Conservation (phyloP, 2,329 filamentous ascomycete species). For the Hypoxylon sp. region DNA sequence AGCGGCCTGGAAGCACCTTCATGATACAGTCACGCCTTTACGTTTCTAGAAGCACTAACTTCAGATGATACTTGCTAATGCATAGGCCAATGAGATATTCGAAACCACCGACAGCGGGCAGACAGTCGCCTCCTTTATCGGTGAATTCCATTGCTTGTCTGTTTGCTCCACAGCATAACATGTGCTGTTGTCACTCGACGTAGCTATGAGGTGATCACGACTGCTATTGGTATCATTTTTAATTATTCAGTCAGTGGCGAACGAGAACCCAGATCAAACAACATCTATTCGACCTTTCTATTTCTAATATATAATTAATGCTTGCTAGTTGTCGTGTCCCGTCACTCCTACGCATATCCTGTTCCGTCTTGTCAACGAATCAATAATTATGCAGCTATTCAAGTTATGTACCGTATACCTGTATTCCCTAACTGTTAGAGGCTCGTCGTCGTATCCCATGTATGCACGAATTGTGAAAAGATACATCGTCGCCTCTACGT, state of each 20-base stretch:
- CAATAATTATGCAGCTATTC: not conserved
- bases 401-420: not conserved
- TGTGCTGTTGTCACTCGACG: not conserved
- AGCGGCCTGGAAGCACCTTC: not conserved
- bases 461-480: too few relatives aligned
- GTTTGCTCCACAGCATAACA: not conserved
- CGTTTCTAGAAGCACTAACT: not conserved
- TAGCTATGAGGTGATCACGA: not conserved
- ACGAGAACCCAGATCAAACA: not conserved
- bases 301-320: not conserved
- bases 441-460: too few relatives aligned
- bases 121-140: not conserved
- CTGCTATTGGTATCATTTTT: not conserved
- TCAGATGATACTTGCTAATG: slow-evolving; percentile 26
- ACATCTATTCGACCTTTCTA: not conserved
- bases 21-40: not conserved
- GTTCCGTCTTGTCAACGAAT: too few relatives aligned
- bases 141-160: not conserved
- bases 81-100: not conserved
- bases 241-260: not conserved
- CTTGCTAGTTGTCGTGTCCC: too few relatives aligned
- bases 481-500: too few relatives aligned
- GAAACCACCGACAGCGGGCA: not conserved
- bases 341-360: too few relatives aligned
- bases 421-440: not conserved